Evolutionary conservation across 306 rosid genomes (phyloP), one percentile per base, ranked within the genome.

Genomic region (Begonia loranthoides): DNA sequence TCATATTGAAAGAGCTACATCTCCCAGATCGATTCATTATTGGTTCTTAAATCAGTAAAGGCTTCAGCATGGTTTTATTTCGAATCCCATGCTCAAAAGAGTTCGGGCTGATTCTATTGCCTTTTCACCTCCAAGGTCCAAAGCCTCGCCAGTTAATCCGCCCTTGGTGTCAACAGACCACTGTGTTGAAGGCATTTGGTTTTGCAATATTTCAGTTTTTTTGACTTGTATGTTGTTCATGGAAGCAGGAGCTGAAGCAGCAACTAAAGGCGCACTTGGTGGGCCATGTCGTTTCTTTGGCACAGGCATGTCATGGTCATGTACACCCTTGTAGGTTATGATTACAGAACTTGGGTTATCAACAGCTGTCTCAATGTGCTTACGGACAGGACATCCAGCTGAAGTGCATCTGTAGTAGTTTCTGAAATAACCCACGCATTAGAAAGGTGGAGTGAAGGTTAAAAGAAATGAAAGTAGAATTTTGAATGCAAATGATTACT

Each of bases 391-490:
- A 70, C 99, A 92, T 57, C 96, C 96, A 11, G 99, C 99, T 17
- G 99, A 92, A 65, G 99, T 92, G 62, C 99, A 92, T 78, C 99
- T 75, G 51, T 92, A 92, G 75, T 92, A 92, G 87, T 92, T 92
- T 71, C 99, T 92, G 83, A 4, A 28, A 28, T 4, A 7, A 28
- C 36, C 36, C 36, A 7, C 36, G 36, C 36, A 28, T 28, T 28
- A 28, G 36, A 28, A 1, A 28, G 36, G 6, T 28, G 9, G 5
- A 28, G 5, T 28, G 3, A 7, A 24, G 34, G 6, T 24, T 24
- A 24, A 24, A 24, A n/a, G n/a, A 24, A 24, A 24, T 24, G 34
- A 24, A 28, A 28, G 36, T 28, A 28, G 36, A 28, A 28, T 1
- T 28, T 28, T 28, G 3, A 28, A 28, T 28, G 36, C 36, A 7